Evolutionary conservation across 1,139 yeast species (phyloP).

Genomic region (Scheffersomyces illinoinensis): DNA sequence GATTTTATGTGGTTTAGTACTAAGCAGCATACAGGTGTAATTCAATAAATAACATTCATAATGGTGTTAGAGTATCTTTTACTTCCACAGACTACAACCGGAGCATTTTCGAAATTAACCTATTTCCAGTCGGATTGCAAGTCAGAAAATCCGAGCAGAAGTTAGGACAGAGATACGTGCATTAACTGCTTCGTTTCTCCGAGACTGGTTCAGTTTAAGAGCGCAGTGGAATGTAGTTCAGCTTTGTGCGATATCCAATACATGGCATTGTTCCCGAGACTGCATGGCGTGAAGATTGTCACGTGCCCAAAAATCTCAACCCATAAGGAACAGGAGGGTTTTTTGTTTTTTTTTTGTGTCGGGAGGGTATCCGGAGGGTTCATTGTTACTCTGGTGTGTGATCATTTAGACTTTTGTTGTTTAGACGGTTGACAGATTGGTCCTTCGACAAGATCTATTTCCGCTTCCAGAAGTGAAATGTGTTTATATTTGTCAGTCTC

Average conservation of each 20-base stretch:
- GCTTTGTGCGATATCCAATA: background rate
- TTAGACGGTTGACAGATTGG: background rate
- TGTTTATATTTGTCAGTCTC: background rate
- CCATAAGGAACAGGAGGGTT: background rate
- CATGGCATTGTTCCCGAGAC: background rate
- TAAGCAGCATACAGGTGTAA: too few relatives aligned
- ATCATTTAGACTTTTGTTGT: background rate
- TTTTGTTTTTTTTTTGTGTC: too few relatives aligned
- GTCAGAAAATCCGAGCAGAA: background rate
- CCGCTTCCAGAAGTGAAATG: background rate
- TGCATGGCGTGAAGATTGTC: background rate
- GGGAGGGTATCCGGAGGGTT: background rate
- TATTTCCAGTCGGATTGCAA: background rate
- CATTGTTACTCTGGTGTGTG: background rate
- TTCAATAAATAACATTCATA: too few relatives aligned
- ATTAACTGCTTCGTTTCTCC: background rate
- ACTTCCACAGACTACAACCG: too few relatives aligned
- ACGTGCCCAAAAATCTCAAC: background rate
- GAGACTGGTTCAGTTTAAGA: background rate
- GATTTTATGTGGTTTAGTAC: too few relatives aligned
- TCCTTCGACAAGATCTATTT: background rate
- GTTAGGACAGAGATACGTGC: background rate
- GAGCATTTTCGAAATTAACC: too few relatives aligned
- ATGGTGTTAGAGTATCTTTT: too few relatives aligned
- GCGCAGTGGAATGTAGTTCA: background rate